These are phyloP conservation scores for Theileria parva DNA, from an alignment of 169 alveolate genomes.

Conservation along the genomic window DNA sequence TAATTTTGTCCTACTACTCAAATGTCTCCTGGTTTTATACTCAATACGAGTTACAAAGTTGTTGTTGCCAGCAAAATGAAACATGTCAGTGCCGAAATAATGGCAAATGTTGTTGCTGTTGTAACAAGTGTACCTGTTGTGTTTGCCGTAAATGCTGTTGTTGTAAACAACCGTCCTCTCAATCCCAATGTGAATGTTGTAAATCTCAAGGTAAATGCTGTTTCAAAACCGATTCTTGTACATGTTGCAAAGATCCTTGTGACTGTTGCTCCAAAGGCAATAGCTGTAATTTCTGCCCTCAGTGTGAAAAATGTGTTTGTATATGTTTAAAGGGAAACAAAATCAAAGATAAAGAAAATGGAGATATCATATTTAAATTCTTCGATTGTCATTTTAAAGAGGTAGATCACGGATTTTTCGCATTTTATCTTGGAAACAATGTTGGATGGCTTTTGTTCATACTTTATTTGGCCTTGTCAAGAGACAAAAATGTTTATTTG, in stretches of 20 bases:
- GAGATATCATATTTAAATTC: too few relatives aligned
- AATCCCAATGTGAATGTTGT: not conserved
- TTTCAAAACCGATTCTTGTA: not conserved
- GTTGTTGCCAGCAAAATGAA: too few relatives aligned
- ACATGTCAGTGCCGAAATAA: too few relatives aligned
- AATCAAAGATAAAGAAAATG: too few relatives aligned
- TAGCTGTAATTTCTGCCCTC: not conserved
- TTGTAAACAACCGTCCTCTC: not conserved
- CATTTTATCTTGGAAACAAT: not conserved
- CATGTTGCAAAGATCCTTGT: not conserved
- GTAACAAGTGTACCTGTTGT: not conserved
- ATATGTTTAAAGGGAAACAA: not conserved
- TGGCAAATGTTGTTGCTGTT: not conserved
- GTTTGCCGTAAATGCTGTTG: not conserved
- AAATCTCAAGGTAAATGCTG: not conserved
- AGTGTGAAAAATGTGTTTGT: not conserved
- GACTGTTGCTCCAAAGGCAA: not conserved
- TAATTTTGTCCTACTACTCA: not conserved
- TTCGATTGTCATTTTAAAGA: not conserved
- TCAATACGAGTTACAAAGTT: not conserved
- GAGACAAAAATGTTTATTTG: not conserved
- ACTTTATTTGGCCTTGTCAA: not conserved
- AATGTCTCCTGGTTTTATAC: not conserved
- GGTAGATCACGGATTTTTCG: not conserved
- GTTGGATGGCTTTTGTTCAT: conserved; percentile 2